These are phyloP conservation scores for Huntiella savannae DNA, from an alignment of 2,329 filamentous ascomycete species.

Conservation along the genomic window DNA sequence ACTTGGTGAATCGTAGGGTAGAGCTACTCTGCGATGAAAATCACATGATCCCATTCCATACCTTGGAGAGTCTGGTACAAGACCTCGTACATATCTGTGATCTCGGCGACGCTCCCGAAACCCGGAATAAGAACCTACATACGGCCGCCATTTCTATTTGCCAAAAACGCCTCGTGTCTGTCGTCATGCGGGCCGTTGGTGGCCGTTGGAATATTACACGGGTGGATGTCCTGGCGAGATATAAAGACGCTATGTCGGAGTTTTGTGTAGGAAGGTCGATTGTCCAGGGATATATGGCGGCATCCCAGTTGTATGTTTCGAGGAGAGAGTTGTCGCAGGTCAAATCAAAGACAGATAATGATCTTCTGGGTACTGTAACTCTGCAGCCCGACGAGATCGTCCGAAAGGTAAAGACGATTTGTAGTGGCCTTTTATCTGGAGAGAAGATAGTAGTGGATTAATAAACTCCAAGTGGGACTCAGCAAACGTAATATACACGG, in stretches of 20 bases:
- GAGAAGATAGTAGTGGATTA: not conserved
- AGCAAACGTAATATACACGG: not conserved
- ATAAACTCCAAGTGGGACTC: not conserved
- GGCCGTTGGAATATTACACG: not conserved
- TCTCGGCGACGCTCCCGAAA: not conserved
- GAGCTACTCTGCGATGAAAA: not conserved
- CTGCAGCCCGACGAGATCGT: not conserved
- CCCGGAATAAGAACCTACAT: not conserved
- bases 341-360: conserved; percentile 1
- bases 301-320: conserved; percentile 1
- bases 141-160: not conserved
- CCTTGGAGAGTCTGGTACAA: not conserved
- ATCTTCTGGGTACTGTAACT: not conserved
- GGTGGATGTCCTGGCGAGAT: not conserved
- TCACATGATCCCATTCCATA: not conserved
- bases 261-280: conserved; percentile 1
- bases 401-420: not conserved
- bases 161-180: not conserved
- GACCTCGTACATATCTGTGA: not conserved
- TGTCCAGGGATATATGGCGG: not conserved
- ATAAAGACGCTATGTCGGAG: conserved; percentile 5
- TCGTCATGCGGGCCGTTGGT: not conserved
- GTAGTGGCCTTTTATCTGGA: not conserved
- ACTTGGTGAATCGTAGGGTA: not conserved
- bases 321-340: not conserved